Base-by-base conservation (phyloP, 2,329 filamentous ascomycete genomes). In the Ophiostoma sp. region DNA sequence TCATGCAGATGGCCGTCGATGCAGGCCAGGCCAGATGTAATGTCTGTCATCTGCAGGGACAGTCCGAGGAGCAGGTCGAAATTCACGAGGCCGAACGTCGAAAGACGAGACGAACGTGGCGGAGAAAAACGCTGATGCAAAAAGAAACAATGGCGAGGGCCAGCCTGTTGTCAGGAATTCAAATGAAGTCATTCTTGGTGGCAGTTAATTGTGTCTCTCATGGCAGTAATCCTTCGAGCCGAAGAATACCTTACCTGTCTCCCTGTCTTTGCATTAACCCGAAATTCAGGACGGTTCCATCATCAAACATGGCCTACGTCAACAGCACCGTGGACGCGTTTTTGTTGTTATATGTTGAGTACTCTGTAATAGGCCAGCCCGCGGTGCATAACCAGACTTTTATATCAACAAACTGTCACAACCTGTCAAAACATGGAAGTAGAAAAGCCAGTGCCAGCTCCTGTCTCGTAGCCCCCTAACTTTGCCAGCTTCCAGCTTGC, bases 311-410 rank as follows among this genome's bases (percentile, higher is more conserved):
- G 39, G 33, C 39, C 39, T 63, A 39, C 57, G 25, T 19, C 69
- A 63, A 36, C 55, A 50, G 28, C 52, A n/a, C 31, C 48, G 50
- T 28, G 8, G 22, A 57, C 68, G 68, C 68, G 68, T 69, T 15
- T 36, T 71, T 71, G 69, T 63, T 71, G 69, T 25, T 63, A 71
- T 71, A 71, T 71, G n/a, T 48, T 50, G 45, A 36, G 42, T 12
- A 11, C 9, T 25, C 22, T 3, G 42, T 15, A 22, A 50, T 52
- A 69, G 11, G 15, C 42, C 63, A 9, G 33, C 33, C 59, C 42
- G 28, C 33, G 12, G 68, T 64, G 36, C n/a, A 69, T 70, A 70
- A 22, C 68, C 22, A 42, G 33, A 9, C 61, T 66, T 55, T 57
- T 57, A 57, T 57, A 57, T 57, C 68, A 70, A 70, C 68, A 70